Base-by-base conservation (phyloP, 768 basidiomycete genomes). In the Chalciporus piperatus region DNA sequence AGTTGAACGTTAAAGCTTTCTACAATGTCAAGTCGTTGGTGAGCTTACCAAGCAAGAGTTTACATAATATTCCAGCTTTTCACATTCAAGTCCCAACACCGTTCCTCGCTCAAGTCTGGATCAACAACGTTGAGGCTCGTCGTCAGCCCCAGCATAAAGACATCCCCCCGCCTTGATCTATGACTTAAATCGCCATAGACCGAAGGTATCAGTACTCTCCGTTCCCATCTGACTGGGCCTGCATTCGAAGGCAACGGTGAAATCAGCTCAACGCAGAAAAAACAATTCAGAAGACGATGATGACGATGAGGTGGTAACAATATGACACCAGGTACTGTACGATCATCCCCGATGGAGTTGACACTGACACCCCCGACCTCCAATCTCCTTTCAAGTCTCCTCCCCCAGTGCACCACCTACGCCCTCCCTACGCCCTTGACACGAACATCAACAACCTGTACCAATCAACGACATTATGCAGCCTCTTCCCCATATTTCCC, bases 121-220 rank as follows among this genome's bases (percentile, higher is more conserved):
- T n/a, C n/a, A n/a, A n/a, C n/a, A n/a, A n/a, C n/a, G n/a, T n/a
- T n/a, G n/a, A n/a, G n/a, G n/a, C n/a, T n/a, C n/a, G n/a, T n/a
- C n/a, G n/a, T n/a, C n/a, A n/a, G n/a, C n/a, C n/a, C n/a, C n/a
- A n/a, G n/a, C n/a, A n/a, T n/a, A n/a, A n/a, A n/a, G n/a, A n/a
- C n/a, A n/a, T n/a, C n/a, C n/a, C n/a, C n/a, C n/a, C n/a, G n/a
- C n/a, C n/a, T n/a, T n/a, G n/a, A n/a, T n/a, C n/a, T n/a, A n/a
- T n/a, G 27, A 39, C 43, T 32, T 32, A n/a, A 19, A 41, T 48
- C 22, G 5, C 28, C 35, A 1, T 44, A 94, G 91, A 92, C 89
- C 10, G 84, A 90, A 69, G 89, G 92, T 22, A 83, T 93, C 25
- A 92, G 92, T 46, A 94, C 92, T 3, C 72, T 90, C 22, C 85